Evolutionary conservation across 345 rosid species (phyloP), one percentile per base, ranked within the genome.

Genomic region (Salix udensis): DNA sequence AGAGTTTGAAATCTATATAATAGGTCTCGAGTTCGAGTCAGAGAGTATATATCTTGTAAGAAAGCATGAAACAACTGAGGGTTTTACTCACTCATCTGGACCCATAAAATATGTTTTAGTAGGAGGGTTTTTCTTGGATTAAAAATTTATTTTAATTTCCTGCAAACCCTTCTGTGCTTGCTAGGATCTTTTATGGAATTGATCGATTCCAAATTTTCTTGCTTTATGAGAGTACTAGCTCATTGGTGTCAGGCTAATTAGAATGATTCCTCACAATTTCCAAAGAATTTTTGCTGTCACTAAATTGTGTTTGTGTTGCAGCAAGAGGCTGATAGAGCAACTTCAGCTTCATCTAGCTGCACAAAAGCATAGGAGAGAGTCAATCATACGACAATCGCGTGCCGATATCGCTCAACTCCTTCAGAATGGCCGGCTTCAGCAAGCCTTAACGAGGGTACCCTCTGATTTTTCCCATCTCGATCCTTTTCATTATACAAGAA

Each of bases 351-450:
- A 66, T 68, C 21, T 85, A 34, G 75, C 78, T 15, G 7, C 76
- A 30, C 84, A 66, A 21, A 79, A 78, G 65, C 73, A 24, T 7
- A 78, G 87, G 73, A 84, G 62, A 76, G 82, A 84, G 67, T 66
- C 73, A 65, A 85, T 84, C 42, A 21, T 68, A 36, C 67, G 78
- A 72, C 88, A 82, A 62, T 82, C 80, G 0, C 68, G 77, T 8
- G 78, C 69, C 26, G 86, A 80, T 70, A 77, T 84, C 39, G 75
- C 85, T 73, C 78, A 70, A 19, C 79, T 85, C 15, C 78, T 82
- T 23, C 64, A 37, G 16, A 18, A 48, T 64, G 72, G 73, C 5
- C 82, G 65, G 31, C 52, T 72, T 40, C 71, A 75, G 21, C 83
- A 77, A 73, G 84, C 82, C 10, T 52, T 82, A 28, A 61, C 76